Evolutionary conservation across 2,329 filamentous ascomycete species (phyloP).

Genomic region (Phialophora macrospora): DNA sequence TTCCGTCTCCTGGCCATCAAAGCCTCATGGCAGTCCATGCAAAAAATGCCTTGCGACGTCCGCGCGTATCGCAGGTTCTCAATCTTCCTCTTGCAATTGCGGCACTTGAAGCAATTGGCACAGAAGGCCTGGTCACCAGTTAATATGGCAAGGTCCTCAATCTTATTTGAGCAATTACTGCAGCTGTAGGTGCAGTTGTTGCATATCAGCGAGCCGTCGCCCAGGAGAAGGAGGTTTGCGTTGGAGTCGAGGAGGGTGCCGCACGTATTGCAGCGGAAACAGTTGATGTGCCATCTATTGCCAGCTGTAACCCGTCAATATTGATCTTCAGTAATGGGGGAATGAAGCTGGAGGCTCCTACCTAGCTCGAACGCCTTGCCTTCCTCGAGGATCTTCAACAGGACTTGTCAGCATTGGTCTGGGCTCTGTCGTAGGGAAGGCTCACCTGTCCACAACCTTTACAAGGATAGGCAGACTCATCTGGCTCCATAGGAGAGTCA

Average conservation of each 20-base stretch:
- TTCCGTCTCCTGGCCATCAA: constrained; percentile 92
- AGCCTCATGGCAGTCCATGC: constrained; percentile 98
- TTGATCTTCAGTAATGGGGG: neutral
- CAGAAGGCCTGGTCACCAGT: constrained; percentile 98
- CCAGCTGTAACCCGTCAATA: constrained; percentile 64
- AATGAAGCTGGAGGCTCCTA: constrained; percentile 47
- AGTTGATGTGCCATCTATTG: constrained; percentile 98
- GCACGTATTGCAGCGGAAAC: constrained; percentile 97
- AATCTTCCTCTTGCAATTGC: constrained; percentile 98
- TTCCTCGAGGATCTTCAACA: constrained; percentile 85
- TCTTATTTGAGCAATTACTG: constrained; percentile 94
- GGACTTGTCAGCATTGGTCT: constrained; percentile 32
- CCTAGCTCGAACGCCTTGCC: constrained; percentile 97
- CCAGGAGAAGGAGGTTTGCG: constrained; percentile 93
- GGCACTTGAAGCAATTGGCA: constrained; percentile 92
- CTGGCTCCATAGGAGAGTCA: constrained; percentile 71
- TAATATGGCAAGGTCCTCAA: constrained; percentile 95
- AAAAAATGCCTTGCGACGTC: constrained; percentile 98
- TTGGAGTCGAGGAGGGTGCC: constrained; percentile 95
- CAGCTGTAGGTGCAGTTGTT: constrained; percentile 99
- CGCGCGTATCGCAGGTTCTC: constrained; percentile 97
- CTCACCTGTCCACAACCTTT: constrained; percentile 90
- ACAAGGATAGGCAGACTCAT: constrained; percentile 82
- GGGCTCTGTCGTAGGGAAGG: constrained; percentile 22
- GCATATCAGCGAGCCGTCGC: constrained; percentile 97